phyloP scores from a whole-genome alignment of 148 eudicot species.

The Beta vulgaris region DNA sequence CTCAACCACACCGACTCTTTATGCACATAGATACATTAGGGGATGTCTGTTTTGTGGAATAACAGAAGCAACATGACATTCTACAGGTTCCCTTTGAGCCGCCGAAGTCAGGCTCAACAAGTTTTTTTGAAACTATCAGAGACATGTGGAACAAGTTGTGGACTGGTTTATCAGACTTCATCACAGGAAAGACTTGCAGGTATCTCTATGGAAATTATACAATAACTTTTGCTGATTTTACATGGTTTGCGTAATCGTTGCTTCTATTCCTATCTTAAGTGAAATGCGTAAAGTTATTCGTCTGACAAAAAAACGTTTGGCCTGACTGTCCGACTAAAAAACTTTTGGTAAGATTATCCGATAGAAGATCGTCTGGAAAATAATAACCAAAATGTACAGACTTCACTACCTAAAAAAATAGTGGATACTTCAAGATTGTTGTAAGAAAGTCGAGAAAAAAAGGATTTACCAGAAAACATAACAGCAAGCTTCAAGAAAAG shows the following conservation, averaged over 20 bases:
- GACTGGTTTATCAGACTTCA: slow-evolving; percentile 63
- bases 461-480: no score
- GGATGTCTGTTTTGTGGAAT: neutral
- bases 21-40: neutral
- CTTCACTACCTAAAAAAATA: neutral
- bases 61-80: neutral
- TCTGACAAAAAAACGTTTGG: no score
- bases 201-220: slow-evolving; percentile 8
- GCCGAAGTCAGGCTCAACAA: slow-evolving; percentile 46
- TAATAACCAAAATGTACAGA: no score
- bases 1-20: neutral
- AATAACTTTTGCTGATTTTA: neutral
- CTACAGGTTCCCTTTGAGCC: slow-evolving; percentile 68
- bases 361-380: no score
- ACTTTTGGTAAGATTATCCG: no score
- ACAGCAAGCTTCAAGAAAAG: no score
- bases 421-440: neutral
- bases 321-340: no score
- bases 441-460: neutral
- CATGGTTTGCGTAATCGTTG: no score
- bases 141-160: slow-evolving; percentile 67
- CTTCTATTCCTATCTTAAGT: neutral
- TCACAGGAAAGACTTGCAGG: slow-evolving; percentile 91
- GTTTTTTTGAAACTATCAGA: slow-evolving; percentile 68
- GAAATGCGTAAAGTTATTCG: neutral